Base-by-base conservation (phyloP, 495 filamentous ascomycete genomes). In the Talaromyces thailandensis region DNA sequence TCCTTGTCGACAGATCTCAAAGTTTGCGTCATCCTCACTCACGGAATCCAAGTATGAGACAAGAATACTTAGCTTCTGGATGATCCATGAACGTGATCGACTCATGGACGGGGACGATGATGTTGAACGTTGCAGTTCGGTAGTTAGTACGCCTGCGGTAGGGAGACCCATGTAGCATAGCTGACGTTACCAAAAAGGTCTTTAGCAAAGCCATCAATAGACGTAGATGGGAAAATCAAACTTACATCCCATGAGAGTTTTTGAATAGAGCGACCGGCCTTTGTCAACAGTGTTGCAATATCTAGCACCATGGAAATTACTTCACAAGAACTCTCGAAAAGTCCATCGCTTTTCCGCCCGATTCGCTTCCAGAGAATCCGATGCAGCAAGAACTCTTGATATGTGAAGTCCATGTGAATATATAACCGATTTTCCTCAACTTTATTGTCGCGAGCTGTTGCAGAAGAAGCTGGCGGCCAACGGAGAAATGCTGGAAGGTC, bases 351-450 rank as follows among this genome's bases (percentile, higher is more conserved):
- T 32, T 58, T 58, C 2, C 12, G 26, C 7, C 18, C 29, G 3
- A 58, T 28, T 8, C 74, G 74, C 48, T 79, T 76, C 40, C 76
- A 70, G n/a, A 86, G 64, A 7, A 79, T 76, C 12, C 82, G 74
- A 56, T 81, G 76, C 6, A 86, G 68, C 23, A 86, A 69, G 59
- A 86, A 82, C 9, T 80, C 73, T 25, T 82, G 82, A 14, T 83
- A 73, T 2, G 80, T 63, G 61, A 80, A 75, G 4, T 79, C 78
- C 1, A 81, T 67, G 12, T 76, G 55, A 18, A 26, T 58, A n/a
- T 11, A 21, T 12, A 21, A 37, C 2, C 55, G 55, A 9, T 16
- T 24, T 8, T 58, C 55, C 11, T 58, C 28, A 25, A 23, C 52
- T 9, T 29, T 18, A 21, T 12, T 35, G 14, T 40, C 14, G 35